phyloP scores from a whole-genome alignment of 2,329 filamentous ascomycete genomes.

The Paraphaeosphaeria minitans region DNA sequence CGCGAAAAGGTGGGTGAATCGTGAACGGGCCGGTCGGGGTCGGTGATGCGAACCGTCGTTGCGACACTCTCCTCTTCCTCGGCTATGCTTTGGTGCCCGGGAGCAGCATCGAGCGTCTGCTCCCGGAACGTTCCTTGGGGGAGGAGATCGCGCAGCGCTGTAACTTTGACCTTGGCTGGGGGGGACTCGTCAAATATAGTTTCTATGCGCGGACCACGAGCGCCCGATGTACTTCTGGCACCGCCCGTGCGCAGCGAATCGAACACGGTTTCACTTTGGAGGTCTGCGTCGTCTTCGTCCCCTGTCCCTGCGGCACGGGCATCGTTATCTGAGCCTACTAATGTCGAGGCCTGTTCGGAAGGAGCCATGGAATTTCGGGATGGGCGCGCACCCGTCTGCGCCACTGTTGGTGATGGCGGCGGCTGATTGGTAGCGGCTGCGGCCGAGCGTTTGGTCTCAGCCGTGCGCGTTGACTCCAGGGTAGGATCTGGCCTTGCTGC shows the following conservation, averaged over 20 bases:
- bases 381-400: slow-evolving; percentile 46
- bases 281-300: slow-evolving; percentile 79
- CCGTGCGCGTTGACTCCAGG: slow-evolving; percentile 40
- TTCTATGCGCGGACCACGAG: slow-evolving; percentile 73
- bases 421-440: slow-evolving; percentile 39
- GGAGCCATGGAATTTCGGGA: slow-evolving; percentile 61
- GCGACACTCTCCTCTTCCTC: slow-evolving; percentile 57
- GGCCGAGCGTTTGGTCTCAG: slow-evolving; percentile 36
- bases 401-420: slow-evolving; percentile 41
- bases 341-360: slow-evolving; percentile 67
- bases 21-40: slow-evolving; percentile 43
- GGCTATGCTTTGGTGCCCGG: slow-evolving; percentile 52
- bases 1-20: slow-evolving; percentile 43
- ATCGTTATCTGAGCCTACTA: slow-evolving; percentile 73
- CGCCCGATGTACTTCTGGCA: slow-evolving; percentile 66
- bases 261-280: slow-evolving; percentile 76
- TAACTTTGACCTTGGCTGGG: slow-evolving; percentile 49
- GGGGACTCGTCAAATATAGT: slow-evolving; percentile 83
- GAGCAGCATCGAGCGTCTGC: slow-evolving; percentile 37
- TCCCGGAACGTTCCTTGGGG: slow-evolving; percentile 53
- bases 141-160: slow-evolving; percentile 55
- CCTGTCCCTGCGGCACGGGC: slow-evolving; percentile 67
- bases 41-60: slow-evolving; percentile 54
- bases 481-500: slow-evolving; percentile 26
- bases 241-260: slow-evolving; percentile 76